These are phyloP conservation scores for Xylariaceae sp. DNA, from an alignment of 2,329 filamentous ascomycete species.

Conservation along the genomic window DNA sequence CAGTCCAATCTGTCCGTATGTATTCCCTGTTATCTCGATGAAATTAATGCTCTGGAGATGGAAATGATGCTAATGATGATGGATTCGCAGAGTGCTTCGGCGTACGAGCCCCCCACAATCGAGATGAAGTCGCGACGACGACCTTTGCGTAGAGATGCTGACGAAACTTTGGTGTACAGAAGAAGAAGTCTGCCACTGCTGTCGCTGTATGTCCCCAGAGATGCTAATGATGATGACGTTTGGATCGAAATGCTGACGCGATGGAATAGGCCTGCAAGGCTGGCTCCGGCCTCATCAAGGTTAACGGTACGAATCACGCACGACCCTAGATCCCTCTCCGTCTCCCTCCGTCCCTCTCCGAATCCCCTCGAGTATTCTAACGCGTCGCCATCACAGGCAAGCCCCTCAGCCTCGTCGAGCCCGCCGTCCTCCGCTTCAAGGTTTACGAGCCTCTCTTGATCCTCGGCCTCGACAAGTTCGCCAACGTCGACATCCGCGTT, in stretches of 20 bases:
- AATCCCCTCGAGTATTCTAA: conserved; percentile 6
- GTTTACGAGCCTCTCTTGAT: conserved; percentile 99
- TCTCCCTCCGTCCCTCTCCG: not conserved
- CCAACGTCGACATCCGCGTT: conserved; percentile 94
- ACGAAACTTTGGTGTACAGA: conserved; percentile 13
- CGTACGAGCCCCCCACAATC: conserved; percentile 12
- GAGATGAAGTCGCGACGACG: not conserved
- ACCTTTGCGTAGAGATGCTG: conserved; percentile 11
- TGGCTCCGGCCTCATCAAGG: conserved; percentile 62
- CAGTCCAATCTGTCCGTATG: conserved; percentile 21
- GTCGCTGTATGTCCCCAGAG: conserved; percentile 12
- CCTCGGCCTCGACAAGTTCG: conserved; percentile 95
- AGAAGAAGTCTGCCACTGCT: conserved; percentile 21
- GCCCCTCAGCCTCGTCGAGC: conserved; percentile 88
- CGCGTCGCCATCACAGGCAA: conserved; percentile 62
- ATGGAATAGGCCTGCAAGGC: conserved; percentile 19
- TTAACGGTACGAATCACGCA: conserved; percentile 14
- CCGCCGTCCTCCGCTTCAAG: conserved; percentile 89
- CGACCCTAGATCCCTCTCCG: not conserved
- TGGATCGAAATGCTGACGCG: conserved; percentile 11
- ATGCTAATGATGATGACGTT: not conserved
- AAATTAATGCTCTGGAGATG: not conserved
- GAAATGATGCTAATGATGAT: conserved; percentile 11
- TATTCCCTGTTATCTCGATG: not conserved
- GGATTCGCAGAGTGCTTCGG: conserved; percentile 19